A percentile compares a stretch with the other conserved stretches of the same genome.
These are phyloP conservation scores for Colletotrichum cordylinicola DNA, from an alignment of 2,329 filamentous ascomycete species.

Conservation along the genomic window DNA sequence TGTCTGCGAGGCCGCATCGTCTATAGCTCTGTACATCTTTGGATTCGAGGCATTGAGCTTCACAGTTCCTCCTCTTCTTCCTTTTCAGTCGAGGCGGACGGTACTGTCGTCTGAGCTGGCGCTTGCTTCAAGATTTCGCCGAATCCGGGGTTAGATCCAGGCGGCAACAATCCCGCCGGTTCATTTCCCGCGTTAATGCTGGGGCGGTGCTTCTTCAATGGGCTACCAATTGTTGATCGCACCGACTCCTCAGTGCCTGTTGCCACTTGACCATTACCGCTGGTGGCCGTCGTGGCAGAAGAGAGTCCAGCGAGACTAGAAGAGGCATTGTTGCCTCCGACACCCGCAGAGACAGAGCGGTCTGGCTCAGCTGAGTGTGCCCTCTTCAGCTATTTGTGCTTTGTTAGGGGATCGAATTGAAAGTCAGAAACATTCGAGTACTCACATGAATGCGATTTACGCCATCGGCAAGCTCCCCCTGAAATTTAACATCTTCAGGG, in stretches of 20 bases:
- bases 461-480: conserved; percentile 79
- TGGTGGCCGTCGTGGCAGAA: background rate
- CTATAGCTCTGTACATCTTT: background rate
- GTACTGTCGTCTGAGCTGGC: background rate
- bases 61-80: conserved; percentile 18
- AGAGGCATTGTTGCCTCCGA: background rate
- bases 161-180: background rate
- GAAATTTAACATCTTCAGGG: conserved; percentile 74
- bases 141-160: background rate
- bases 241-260: background rate
- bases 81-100: background rate
- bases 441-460: conserved; percentile 82
- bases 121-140: background rate
- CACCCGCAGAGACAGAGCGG: conserved; percentile 30
- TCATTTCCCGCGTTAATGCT: conserved; percentile 10
- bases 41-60: background rate
- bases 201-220: conserved; percentile 22
- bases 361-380: conserved; percentile 78
- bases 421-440: background rate
- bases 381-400: conserved; percentile 70
- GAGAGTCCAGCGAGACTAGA: background rate
- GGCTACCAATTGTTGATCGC: conserved; percentile 19
- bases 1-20: background rate
- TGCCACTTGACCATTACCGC: background rate
- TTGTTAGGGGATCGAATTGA: background rate